phyloP scores from a whole-genome alignment of 331 rosid species.

The Quercus phellos region DNA sequence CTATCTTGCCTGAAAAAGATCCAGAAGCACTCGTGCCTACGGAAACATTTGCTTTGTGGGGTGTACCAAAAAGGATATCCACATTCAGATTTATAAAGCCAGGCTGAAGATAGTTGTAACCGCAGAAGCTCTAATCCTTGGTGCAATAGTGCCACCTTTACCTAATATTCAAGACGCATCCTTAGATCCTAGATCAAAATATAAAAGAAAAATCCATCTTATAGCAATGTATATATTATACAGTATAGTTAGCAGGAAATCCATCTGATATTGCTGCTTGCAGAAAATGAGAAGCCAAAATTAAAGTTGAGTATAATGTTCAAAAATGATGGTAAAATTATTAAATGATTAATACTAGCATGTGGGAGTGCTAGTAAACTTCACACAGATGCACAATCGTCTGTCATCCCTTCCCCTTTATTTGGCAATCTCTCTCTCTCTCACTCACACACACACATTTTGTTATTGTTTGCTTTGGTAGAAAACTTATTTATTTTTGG shows the following conservation, averaged over 20 bases:
- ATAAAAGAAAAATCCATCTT: too few relatives aligned
- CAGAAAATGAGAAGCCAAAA: background rate
- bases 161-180: too few relatives aligned
- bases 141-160: background rate
- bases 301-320: background rate
- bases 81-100: background rate
- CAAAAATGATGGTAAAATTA: background rate
- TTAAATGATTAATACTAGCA: background rate
- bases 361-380: background rate
- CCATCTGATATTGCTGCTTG: background rate
- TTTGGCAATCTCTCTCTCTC: too few relatives aligned
- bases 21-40: background rate
- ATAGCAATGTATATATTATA: background rate
- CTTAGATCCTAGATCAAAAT: too few relatives aligned
- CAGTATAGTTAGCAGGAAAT: background rate
- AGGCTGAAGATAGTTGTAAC: background rate
- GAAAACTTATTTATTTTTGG: too few relatives aligned
- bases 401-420: too few relatives aligned
- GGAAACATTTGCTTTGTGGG: too few relatives aligned
- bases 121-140: background rate
- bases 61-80: background rate
- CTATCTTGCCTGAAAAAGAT: slow-evolving; percentile 7
- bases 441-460: too few relatives aligned
- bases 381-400: background rate
- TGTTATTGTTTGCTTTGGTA: too few relatives aligned